These are phyloP conservation scores for Botrytis medusae DNA, from an alignment of 2,329 filamentous ascomycete genomes.

Conservation along the genomic window DNA sequence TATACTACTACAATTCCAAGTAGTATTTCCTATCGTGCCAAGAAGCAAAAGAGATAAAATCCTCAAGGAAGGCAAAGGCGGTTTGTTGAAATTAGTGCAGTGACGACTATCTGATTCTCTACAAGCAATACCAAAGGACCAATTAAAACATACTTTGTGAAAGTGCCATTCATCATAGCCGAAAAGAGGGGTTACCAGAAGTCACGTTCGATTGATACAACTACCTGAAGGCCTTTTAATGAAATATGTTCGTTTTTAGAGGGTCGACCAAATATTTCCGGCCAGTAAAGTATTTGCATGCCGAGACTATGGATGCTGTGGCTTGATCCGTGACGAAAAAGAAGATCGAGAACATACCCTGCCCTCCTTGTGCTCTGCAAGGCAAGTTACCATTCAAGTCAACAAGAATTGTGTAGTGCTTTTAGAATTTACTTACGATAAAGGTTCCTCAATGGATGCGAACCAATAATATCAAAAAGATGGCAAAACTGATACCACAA, in stretches of 20 bases:
- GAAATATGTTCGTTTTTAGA: background rate
- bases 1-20: background rate
- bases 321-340: background rate
- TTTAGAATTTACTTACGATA: background rate
- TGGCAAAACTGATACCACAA: background rate
- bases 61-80: background rate
- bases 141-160: background rate
- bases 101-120: background rate
- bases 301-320: background rate
- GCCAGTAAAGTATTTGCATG: background rate
- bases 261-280: no score
- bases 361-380: background rate
- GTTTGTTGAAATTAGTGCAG: background rate
- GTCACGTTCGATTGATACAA: background rate
- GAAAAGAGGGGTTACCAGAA: background rate
- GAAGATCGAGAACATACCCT: background rate
- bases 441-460: background rate
- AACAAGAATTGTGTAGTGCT: background rate
- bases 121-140: background rate
- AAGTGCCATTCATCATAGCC: background rate
- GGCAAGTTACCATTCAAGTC: background rate
- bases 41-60: background rate
- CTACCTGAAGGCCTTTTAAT: background rate
- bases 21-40: background rate
- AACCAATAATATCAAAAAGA: background rate